Evolutionary conservation across 345 rosid species (phyloP), one percentile per base, ranked within the genome.

Genomic region (sweet orange (Citrus sinensis)): DNA sequence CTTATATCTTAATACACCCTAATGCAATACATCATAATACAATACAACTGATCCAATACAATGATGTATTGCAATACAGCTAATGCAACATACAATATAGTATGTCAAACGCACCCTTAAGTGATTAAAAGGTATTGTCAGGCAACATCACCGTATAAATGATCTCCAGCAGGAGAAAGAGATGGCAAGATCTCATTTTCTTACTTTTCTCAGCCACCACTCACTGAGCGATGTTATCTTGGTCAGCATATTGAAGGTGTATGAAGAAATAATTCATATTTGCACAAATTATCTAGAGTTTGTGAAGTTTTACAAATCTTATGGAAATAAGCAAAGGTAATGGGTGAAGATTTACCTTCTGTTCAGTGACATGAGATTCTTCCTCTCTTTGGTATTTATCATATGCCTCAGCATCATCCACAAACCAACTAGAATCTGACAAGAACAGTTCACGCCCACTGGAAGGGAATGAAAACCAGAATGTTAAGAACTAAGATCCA

Each of bases 381-480:
- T 87, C 92, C 72, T 80, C 89, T 78, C 90, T 83, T 30, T 82
- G 83, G 69, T 91, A 86, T 64, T 82, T 81, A 22, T 91, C 94
- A 79, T 82, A 88, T 74, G 90, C 91, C 83, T 86, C 94, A 2
- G 71, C 85, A 82, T 89, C 94, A 78, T 88, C 93, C 80, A 91
- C 93, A 79, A 91, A 91, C 62, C 81, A 56, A 59, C 92, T 88
- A 49, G 92, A 79, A 74, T 91, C 88, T 40, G 89, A 87, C 69
- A 89, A 63, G 71, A 89, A 91, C 25, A 89, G 88, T 71, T 91
- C 91, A 32, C 93, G 91, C 3, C 91, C 92, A 76, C 94, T 88
- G 89, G 89, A 63, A 84, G 78, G 20, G 24, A 66, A 70, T 81
- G n/a, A 29, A 66, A 78, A 79, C 67, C 46, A 62, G 32, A 34